phyloP scores from a whole-genome alignment of 257 asterid genomes.

The Penstemon barbatus region DNA sequence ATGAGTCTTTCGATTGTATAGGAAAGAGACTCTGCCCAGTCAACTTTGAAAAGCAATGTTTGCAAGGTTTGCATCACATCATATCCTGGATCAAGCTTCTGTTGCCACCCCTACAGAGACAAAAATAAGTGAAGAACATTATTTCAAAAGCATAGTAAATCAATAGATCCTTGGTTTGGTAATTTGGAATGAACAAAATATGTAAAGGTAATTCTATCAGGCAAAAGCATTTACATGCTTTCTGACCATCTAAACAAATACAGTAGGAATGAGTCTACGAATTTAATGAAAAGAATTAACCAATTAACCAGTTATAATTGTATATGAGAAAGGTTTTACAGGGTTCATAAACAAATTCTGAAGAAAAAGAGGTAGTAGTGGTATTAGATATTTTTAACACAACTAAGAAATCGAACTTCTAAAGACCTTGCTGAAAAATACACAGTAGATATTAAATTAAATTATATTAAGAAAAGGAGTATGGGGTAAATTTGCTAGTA shows the following conservation, averaged over 20 bases:
- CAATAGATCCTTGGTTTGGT: neutral
- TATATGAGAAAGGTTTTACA: too few species aligned
- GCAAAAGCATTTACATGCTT: neutral
- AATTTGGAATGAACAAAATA: neutral
- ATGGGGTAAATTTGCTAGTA: too few species aligned
- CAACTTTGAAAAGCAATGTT: constrained; percentile 70
- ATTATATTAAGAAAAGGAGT: too few species aligned
- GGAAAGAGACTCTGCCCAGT: constrained; percentile 68
- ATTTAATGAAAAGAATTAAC: neutral
- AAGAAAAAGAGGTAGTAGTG: too few species aligned
- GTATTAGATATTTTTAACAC: too few species aligned
- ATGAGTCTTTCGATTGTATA: constrained; percentile 76
- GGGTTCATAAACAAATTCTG: too few species aligned
- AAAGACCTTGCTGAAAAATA: too few species aligned
- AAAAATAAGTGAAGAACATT: constrained; percentile 7
- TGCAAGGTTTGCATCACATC: constrained; percentile 69
- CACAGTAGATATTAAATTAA: too few species aligned
- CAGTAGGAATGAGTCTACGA: neutral
- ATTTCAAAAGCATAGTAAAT: neutral
- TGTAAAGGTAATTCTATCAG: neutral
- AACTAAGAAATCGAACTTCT: too few species aligned
- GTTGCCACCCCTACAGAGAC: constrained; percentile 77
- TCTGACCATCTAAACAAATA: neutral
- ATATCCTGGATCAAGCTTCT: constrained; percentile 82
- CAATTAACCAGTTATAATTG: neutral